A percentile compares a stretch with the other conserved stretches of the same genome.
phyloP scores from a whole-genome alignment of 2,329 filamentous ascomycete species.

The Epicoccum sorghinum region DNA sequence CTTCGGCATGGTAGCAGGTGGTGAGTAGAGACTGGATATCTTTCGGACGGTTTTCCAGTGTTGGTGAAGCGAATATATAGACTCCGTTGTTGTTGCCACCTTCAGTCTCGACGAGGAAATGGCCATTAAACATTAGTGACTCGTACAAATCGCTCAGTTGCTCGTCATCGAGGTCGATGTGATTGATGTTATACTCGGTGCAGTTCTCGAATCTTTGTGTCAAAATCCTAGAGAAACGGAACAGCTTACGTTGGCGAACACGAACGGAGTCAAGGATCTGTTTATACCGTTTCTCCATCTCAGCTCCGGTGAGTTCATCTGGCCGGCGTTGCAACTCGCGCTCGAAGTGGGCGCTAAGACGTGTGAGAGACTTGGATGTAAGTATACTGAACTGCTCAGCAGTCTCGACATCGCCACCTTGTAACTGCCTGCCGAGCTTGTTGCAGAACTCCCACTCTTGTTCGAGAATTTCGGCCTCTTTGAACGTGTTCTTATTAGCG shows the following conservation, averaged over 20 bases:
- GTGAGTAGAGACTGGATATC: slow-evolving; percentile 87
- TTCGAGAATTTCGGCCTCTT: slow-evolving; percentile 95
- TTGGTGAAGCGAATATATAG: slow-evolving; percentile 83
- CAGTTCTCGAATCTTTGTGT: slow-evolving; percentile 96
- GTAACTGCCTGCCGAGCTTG: slow-evolving; percentile 86
- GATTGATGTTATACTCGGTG: slow-evolving; percentile 89
- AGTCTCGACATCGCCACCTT: slow-evolving; percentile 93
- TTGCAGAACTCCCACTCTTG: slow-evolving; percentile 99
- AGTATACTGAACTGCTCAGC: slow-evolving; percentile 95
- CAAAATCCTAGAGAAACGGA: slow-evolving; percentile 89
- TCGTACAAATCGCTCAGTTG: slow-evolving; percentile 79
- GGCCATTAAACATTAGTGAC: slow-evolving; percentile 77
- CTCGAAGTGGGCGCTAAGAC: slow-evolving; percentile 89
- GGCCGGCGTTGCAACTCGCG: slow-evolving; percentile 83
- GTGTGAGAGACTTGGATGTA: slow-evolving; percentile 88
- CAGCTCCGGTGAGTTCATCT: slow-evolving; percentile 75
- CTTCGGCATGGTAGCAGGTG: slow-evolving; percentile 74
- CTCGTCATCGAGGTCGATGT: slow-evolving; percentile 69
- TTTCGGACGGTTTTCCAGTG: slow-evolving; percentile 73
- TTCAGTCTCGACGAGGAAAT: slow-evolving; percentile 80
- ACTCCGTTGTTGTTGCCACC: slow-evolving; percentile 73
- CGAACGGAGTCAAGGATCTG: slow-evolving; percentile 93
- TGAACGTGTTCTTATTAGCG: slow-evolving; percentile 98
- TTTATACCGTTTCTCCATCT: slow-evolving; percentile 98
- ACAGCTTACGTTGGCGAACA: slow-evolving; percentile 93